These are phyloP conservation scores for Chrysopogon serrulatus DNA, from an alignment of 176 grass and related monocot species.

Conservation along the genomic window DNA sequence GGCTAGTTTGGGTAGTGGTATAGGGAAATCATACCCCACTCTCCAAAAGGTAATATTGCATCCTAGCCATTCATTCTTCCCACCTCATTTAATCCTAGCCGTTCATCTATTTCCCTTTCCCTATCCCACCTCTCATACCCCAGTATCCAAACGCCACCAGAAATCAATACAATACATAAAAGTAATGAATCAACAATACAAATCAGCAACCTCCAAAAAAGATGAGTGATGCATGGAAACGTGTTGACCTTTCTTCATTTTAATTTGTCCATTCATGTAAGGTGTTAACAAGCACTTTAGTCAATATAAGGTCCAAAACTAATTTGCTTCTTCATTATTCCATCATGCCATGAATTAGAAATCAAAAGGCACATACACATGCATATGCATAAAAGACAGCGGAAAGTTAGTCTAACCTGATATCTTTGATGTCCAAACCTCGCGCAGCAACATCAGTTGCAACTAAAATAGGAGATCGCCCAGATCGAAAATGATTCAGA, in stretches of 20 bases:
- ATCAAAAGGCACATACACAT: not conserved
- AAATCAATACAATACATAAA: too few species aligned
- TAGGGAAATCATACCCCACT: too few species aligned
- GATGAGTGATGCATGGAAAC: not conserved
- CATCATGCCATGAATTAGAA: not conserved
- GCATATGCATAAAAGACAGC: not conserved
- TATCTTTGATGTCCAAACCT: conserved; percentile 95
- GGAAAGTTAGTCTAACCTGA: conserved; percentile 46
- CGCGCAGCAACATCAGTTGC: conserved; percentile 71
- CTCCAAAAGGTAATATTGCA: too few species aligned
- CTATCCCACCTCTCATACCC: too few species aligned
- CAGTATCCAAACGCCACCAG: too few species aligned
- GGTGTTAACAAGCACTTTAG: not conserved
- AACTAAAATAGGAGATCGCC: conserved; percentile 59
- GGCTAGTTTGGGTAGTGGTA: too few species aligned
- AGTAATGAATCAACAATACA: not conserved
- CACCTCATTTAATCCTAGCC: too few species aligned
- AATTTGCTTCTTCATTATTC: not conserved
- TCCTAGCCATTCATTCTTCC: too few species aligned
- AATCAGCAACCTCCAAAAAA: not conserved
- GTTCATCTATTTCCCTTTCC: too few species aligned
- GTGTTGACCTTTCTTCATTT: not conserved
- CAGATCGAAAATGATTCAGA: conserved; percentile 74
- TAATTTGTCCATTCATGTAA: not conserved
- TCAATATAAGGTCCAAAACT: not conserved